Percentiles rank a stretch among this genome's conserved stretches.
Evolutionary conservation across 116 monocot genomes (phyloP).

Genomic region (Dioscorea cayenensis): DNA sequence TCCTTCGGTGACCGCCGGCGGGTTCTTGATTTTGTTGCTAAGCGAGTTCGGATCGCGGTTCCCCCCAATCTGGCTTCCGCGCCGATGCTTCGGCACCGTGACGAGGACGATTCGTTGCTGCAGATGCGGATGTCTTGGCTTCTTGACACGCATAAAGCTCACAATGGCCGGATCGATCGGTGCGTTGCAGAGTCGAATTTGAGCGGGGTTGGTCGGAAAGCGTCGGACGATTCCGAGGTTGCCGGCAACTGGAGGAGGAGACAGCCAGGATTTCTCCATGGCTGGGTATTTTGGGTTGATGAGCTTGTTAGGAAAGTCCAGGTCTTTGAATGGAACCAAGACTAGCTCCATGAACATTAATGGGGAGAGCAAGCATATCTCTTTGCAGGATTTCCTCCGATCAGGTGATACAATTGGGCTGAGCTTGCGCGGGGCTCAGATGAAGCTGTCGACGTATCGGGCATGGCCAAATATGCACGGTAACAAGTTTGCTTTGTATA

Average conservation of each 20-base stretch:
- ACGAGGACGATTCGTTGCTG: constrained; percentile 10
- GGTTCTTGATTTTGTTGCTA: constrained; percentile 52
- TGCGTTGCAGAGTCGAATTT: constrained; percentile 7
- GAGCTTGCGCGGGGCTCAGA: constrained; percentile 40
- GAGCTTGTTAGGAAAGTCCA: constrained; percentile 35
- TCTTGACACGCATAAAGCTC: constrained; percentile 23
- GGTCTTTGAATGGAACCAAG: constrained; percentile 1
- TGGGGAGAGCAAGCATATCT: constrained; percentile 41
- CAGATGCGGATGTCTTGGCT: constrained; percentile 24
- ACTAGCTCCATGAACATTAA: constrained; percentile 3
- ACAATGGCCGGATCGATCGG: constrained; percentile 24
- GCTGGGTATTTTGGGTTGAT: constrained; percentile 42
- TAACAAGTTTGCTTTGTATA: constrained; percentile 73
- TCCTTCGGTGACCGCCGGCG: constrained; percentile 57
- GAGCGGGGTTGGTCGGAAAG: neutral
- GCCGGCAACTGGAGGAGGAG: constrained; percentile 23
- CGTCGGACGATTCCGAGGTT: neutral
- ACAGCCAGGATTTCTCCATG: constrained; percentile 24
- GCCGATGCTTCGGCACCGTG: constrained; percentile 18
- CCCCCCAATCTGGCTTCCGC: constrained; percentile 23
- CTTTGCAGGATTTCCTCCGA: constrained; percentile 44
- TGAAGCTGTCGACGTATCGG: constrained; percentile 50
- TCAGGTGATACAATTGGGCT: constrained; percentile 42
- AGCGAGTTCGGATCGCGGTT: constrained; percentile 21
- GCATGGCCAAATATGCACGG: constrained; percentile 87